phyloP scores from a whole-genome alignment of 176 grass and related monocot species.

The Juncus inflexus region DNA sequence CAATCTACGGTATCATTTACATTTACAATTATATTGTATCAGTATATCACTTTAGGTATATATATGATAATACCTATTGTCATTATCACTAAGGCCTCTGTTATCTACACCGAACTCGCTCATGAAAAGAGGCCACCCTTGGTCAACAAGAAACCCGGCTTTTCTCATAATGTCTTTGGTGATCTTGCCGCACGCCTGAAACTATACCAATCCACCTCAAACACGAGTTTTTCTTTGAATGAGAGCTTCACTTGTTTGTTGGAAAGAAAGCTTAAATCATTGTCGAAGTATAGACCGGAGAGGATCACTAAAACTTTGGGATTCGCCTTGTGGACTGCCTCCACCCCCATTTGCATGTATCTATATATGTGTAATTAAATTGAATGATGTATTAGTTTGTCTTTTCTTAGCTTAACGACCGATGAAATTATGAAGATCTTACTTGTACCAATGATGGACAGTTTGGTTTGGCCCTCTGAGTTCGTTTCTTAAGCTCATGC shows the following conservation, averaged over 20 bases:
- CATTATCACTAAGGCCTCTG: constrained; percentile 59
- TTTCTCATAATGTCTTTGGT: constrained; percentile 28
- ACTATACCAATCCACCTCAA: constrained; percentile 94
- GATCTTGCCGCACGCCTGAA: constrained; percentile 67
- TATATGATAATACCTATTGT: constrained; percentile 47
- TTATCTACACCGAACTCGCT: constrained; percentile 94
- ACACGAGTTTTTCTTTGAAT: constrained; percentile 57
- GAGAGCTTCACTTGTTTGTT: constrained; percentile 38
- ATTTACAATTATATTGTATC: too few relatives aligned
- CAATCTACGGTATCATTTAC: too few relatives aligned
- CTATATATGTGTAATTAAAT: constrained; percentile 24
- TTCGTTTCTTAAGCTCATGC: constrained; percentile 79
- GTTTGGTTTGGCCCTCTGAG: constrained; percentile 68
- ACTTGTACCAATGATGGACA: constrained; percentile 56
- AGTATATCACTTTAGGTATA: too few relatives aligned
- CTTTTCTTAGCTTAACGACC: too few relatives aligned
- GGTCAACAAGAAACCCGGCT: constrained; percentile 65
- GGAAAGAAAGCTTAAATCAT: constrained; percentile 64
- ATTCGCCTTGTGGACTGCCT: constrained; percentile 72
- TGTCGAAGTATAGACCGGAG: constrained; percentile 75
- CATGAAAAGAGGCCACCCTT: constrained; percentile 57
- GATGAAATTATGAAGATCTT: background rate
- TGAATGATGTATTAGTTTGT: too few relatives aligned
- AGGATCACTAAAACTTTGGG: constrained; percentile 61
- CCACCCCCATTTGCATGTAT: constrained; percentile 82